A percentile compares a stretch with the other conserved stretches of the same genome.
Evolutionary conservation across 495 filamentous ascomycete genomes (phyloP).

Genomic region (Penicillium riverlandense): DNA sequence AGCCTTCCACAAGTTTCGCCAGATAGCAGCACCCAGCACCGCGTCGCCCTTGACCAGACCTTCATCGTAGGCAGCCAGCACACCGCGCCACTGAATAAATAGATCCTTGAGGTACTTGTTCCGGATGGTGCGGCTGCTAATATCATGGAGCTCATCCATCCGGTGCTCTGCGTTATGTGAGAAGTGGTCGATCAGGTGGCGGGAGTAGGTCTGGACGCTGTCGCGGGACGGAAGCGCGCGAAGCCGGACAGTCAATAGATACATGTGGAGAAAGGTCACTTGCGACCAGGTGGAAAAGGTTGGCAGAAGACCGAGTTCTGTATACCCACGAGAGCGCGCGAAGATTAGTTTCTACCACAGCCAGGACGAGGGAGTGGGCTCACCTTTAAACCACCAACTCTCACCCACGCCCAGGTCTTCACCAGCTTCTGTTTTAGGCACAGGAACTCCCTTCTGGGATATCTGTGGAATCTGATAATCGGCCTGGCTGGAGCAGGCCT

Average conservation of each 20-base stretch:
- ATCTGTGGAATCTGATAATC: conserved; percentile 61
- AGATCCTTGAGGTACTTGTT: conserved; percentile 88
- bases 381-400: conserved; percentile 81
- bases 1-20: conserved; percentile 88
- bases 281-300: conserved; percentile 96
- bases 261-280: conserved; percentile 92
- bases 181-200: conserved; percentile 83
- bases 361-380: conserved; percentile 12
- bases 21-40: conserved; percentile 78
- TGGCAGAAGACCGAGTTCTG: conserved; percentile 57
- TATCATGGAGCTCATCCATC: conserved; percentile 68
- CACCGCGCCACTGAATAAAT: conserved; percentile 84
- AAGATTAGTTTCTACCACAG: neutral
- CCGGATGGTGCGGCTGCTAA: conserved; percentile 56
- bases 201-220: conserved; percentile 54
- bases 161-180: conserved; percentile 85
- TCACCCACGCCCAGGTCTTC: conserved; percentile 71
- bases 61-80: conserved; percentile 80
- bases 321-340: neutral
- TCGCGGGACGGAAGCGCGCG: conserved; percentile 61
- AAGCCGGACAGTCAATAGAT: conserved; percentile 80
- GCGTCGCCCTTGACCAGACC: conserved; percentile 77
- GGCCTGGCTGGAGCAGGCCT: conserved; percentile 67
- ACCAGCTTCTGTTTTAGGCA: conserved; percentile 60
- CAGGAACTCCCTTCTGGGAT: conserved; percentile 43